Evolutionary conservation across 2,329 filamentous ascomycete species (phyloP).

Genomic region (Sordariomycetes sp.): DNA sequence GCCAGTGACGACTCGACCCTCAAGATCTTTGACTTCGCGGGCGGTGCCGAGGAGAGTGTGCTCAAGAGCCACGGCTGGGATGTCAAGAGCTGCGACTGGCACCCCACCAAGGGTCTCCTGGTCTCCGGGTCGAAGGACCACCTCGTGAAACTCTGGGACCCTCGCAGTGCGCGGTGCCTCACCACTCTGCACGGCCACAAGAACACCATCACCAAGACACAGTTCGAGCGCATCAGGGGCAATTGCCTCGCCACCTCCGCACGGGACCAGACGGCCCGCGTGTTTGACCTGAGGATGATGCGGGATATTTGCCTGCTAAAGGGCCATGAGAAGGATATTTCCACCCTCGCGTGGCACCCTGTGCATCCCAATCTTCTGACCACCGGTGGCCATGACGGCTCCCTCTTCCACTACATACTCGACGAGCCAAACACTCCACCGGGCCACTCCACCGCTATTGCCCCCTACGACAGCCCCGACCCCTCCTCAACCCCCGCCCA

Average conservation of each 20-base stretch:
- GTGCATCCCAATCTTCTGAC: slow-evolving; percentile 82
- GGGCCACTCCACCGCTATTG: slow-evolving; percentile 59
- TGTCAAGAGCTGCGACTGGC: slow-evolving; percentile 94
- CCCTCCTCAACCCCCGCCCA: slow-evolving; percentile 72
- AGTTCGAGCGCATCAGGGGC: slow-evolving; percentile 79
- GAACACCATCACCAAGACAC: slow-evolving; percentile 87
- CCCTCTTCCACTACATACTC: slow-evolving; percentile 87
- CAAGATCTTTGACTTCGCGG: slow-evolving; percentile 94
- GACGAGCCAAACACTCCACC: slow-evolving; percentile 83
- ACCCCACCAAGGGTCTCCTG: slow-evolving; percentile 85
- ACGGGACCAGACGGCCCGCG: slow-evolving; percentile 80
- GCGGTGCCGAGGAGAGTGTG: slow-evolving; percentile 70
- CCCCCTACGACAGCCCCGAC: slow-evolving; percentile 78
- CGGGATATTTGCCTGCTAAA: slow-evolving; percentile 88
- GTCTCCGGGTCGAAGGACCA: slow-evolving; percentile 98
- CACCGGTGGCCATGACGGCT: slow-evolving; percentile 82
- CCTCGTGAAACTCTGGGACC: slow-evolving; percentile 95
- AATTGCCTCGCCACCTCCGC: slow-evolving; percentile 84
- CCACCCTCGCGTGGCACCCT: slow-evolving; percentile 87
- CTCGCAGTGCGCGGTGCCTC: slow-evolving; percentile 78
- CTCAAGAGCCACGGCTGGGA: slow-evolving; percentile 97
- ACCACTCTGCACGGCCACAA: slow-evolving; percentile 96
- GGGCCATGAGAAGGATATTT: slow-evolving; percentile 93
- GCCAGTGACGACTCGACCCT: slow-evolving; percentile 88
- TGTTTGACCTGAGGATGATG: slow-evolving; percentile 98